A percentile compares a stretch with the other conserved stretches of the same genome.
phyloP scores from a whole-genome alignment of 805 yeast genomes.

The Pichia nanzhaoensis region DNA sequence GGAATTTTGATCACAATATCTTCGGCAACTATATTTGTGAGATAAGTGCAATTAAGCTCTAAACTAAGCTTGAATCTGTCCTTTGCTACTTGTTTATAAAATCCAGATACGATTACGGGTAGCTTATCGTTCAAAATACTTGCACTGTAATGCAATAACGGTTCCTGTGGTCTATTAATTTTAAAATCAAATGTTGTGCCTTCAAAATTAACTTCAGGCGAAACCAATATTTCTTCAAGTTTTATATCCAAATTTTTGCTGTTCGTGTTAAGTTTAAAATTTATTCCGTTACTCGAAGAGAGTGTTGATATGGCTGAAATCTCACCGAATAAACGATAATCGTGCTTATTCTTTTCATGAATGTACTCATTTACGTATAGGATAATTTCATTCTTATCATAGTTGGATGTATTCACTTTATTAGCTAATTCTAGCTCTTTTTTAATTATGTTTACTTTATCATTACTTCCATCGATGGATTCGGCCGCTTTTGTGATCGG shows the following conservation, averaged over 20 bases:
- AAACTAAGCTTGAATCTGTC: constrained; percentile 1
- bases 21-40: neutral
- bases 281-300: neutral
- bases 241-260: too few species aligned
- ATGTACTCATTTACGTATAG: constrained; percentile 6
- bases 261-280: neutral
- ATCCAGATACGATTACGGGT: neutral
- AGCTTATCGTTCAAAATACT: neutral
- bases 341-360: neutral
- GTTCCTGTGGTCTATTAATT: neutral
- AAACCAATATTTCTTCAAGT: neutral
- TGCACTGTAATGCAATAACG: constrained; percentile 1
- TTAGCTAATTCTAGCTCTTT: neutral
- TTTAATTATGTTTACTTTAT: neutral
- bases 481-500: constrained; percentile 11
- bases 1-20: neutral
- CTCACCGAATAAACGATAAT: constrained; percentile 1
- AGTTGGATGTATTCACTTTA: neutral
- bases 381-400: neutral
- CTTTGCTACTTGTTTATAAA: constrained; percentile 3
- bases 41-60: neutral
- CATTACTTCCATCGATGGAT: neutral
- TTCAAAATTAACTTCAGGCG: neutral
- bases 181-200: neutral
- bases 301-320: constrained; percentile 13